Evolutionary conservation across 73 alveolate genomes (phyloP).

Genomic region (Paramecium sonneborni): DNA sequence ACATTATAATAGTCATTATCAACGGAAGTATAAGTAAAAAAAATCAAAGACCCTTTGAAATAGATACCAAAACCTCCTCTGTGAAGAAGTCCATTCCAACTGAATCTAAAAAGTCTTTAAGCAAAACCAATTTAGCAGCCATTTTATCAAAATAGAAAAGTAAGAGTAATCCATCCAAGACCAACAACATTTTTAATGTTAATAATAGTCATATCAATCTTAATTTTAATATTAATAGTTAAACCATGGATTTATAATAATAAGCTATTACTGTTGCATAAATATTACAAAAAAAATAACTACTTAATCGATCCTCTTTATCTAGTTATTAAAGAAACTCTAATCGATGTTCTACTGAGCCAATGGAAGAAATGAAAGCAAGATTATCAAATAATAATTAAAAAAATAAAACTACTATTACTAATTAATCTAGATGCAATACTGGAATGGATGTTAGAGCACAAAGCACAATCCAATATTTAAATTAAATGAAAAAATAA

Average conservation of each 20-base stretch:
- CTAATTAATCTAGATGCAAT: neutral
- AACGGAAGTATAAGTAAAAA: neutral
- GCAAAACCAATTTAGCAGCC: neutral
- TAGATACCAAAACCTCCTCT: slow-evolving; percentile 4
- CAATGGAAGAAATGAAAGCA: slow-evolving; percentile 38
- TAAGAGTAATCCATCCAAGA: neutral
- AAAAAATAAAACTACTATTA: neutral
- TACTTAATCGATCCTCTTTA: neutral
- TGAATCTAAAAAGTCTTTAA: slow-evolving; percentile 1
- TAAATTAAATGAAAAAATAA: too few relatives aligned
- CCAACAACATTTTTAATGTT: slow-evolving; percentile 10
- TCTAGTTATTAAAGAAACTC: slow-evolving; percentile 38
- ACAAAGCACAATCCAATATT: neutral
- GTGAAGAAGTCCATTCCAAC: slow-evolving; percentile 57
- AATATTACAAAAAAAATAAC: neutral
- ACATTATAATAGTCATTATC: slow-evolving; percentile 47
- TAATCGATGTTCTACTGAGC: slow-evolving; percentile 53
- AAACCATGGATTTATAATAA: slow-evolving; percentile 24
- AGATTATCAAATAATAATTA: neutral
- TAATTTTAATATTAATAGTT: slow-evolving; percentile 34
- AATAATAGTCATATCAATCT: slow-evolving; percentile 38
- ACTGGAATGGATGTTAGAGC: neutral
- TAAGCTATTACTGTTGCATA: slow-evolving; percentile 29
- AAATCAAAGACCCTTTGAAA: slow-evolving; percentile 38
- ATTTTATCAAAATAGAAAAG: slow-evolving; percentile 15